Evolutionary conservation across 371 early-diverging fungal genomes (phyloP).

Genomic region (Enterospora canceri): DNA sequence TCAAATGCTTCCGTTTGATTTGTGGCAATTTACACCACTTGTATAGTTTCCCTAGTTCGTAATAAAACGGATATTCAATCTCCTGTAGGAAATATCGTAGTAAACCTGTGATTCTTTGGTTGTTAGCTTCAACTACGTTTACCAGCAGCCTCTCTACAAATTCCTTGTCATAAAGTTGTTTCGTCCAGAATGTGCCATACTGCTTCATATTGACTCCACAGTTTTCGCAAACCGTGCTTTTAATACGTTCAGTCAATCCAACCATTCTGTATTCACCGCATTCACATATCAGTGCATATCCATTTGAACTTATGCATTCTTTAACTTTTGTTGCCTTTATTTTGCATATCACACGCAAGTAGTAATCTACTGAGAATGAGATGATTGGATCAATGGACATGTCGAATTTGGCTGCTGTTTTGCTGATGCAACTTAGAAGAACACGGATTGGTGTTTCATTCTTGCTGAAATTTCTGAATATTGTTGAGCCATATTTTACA

Average conservation of each 20-base stretch:
- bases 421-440: conserved; percentile 69
- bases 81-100: conserved; percentile 69
- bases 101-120: conserved; percentile 82
- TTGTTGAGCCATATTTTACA: conserved; percentile 65
- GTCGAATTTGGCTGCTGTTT: conserved; percentile 72
- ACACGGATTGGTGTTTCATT: conserved; percentile 61
- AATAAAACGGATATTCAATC: conserved; percentile 54
- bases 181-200: conserved; percentile 85
- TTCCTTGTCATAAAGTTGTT: conserved; percentile 65
- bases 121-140: conserved; percentile 46
- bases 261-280: conserved; percentile 33
- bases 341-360: conserved; percentile 88
- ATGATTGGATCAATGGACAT: conserved; percentile 75
- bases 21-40: conserved; percentile 21
- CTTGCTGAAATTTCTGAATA: conserved; percentile 33
- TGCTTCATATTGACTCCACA: conserved; percentile 59
- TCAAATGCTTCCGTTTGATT: conserved; percentile 40
- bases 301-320: conserved; percentile 17
- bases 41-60: conserved; percentile 36
- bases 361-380: conserved; percentile 90
- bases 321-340: conserved; percentile 61
- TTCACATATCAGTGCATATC: conserved; percentile 40
- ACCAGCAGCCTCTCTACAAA: conserved; percentile 64
- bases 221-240: conserved; percentile 35
- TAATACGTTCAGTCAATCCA: neutral